Conservation (phyloP, 352 stramenopile species). For the Phytophthora niederhauseri region DNA sequence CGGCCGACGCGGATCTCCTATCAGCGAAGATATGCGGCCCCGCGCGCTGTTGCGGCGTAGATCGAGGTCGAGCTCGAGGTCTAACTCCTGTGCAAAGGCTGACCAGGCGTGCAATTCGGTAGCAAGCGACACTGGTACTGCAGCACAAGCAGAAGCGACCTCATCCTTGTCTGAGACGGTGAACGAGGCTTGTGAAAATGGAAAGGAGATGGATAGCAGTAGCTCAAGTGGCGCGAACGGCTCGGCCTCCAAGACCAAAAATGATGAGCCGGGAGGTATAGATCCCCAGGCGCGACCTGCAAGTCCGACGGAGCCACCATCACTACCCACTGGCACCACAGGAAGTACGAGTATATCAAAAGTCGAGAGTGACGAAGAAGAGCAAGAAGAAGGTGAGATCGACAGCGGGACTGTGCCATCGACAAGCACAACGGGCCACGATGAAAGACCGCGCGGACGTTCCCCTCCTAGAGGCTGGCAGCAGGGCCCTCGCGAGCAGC, state of each 20-base stretch:
- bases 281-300: background rate
- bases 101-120: background rate
- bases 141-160: background rate
- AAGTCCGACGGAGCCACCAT: background rate
- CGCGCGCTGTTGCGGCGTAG: background rate
- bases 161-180: background rate
- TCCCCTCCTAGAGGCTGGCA: conserved; percentile 17
- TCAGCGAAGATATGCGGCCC: background rate
- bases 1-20: background rate
- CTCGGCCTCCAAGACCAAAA: background rate
- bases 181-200: background rate
- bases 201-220: background rate
- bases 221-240: background rate
- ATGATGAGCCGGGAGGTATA: background rate
- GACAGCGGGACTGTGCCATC: conserved; percentile 5
- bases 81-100: conserved; percentile 11
- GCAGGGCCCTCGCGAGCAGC: background rate
- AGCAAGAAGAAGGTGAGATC: conserved; percentile 32
- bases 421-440: background rate
- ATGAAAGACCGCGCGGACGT: background rate
- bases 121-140: background rate
- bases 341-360: background rate
- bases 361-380: conserved; percentile 16
- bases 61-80: conserved; percentile 19
- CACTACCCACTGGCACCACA: conserved; percentile 1